phyloP scores from a whole-genome alignment of 1,139 yeast genomes.

The Candida frijolesensis region DNA sequence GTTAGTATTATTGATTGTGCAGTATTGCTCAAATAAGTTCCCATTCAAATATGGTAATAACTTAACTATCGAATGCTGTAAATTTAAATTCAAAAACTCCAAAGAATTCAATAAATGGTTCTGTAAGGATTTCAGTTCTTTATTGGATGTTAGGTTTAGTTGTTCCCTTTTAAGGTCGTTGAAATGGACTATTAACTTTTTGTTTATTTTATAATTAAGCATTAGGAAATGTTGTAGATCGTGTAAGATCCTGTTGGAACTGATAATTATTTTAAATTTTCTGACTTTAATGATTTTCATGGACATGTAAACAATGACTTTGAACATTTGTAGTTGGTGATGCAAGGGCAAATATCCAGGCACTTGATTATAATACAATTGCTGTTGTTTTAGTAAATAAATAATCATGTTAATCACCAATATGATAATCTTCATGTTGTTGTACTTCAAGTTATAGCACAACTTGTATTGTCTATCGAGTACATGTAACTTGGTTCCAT shows the following conservation, averaged over 20 bases:
- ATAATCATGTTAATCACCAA: constrained; percentile 26
- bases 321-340: constrained; percentile 23
- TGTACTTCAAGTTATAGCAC: constrained; percentile 11
- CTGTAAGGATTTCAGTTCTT: constrained; percentile 1
- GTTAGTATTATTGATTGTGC: constrained; percentile 38
- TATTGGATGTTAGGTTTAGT: constrained; percentile 23
- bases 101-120: constrained; percentile 23
- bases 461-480: constrained; percentile 18
- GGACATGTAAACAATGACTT: constrained; percentile 34
- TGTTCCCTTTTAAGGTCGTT: constrained; percentile 33
- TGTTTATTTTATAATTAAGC: constrained; percentile 41
- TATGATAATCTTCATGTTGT: constrained; percentile 18
- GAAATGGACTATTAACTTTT: constrained; percentile 35
- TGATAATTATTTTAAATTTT: constrained; percentile 27
- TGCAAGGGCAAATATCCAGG: background rate
- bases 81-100: constrained; percentile 30
- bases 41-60: constrained; percentile 42
- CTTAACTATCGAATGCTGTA: constrained; percentile 30
- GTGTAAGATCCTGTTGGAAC: constrained; percentile 27
- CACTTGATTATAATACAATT: constrained; percentile 6
- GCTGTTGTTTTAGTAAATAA: constrained; percentile 25
- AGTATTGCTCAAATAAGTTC: constrained; percentile 42
- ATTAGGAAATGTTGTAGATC: constrained; percentile 33
- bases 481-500: constrained; percentile 24
- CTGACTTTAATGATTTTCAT: constrained; percentile 32